These are phyloP conservation scores for Sonneratia alba DNA, from an alignment of 345 rosid genomes.

Conservation along the genomic window DNA sequence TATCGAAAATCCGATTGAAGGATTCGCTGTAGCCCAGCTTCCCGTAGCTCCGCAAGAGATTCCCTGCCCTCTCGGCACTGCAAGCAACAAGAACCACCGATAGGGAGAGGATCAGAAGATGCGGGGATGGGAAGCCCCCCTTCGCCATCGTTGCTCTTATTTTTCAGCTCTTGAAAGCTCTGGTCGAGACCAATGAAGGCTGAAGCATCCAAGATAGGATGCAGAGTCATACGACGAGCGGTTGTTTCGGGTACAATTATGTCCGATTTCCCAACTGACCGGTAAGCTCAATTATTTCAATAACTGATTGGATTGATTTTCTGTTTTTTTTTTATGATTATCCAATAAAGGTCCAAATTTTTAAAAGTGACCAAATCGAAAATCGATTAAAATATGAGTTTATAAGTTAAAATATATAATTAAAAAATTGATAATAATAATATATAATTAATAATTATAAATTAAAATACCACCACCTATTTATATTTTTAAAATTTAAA, in stretches of 20 bases:
- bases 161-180: not conserved
- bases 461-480: no score
- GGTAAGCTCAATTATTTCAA: not conserved
- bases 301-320: not conserved
- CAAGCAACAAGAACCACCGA: conserved; percentile 19
- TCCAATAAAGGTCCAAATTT: no score
- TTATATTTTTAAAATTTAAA: no score
- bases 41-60: conserved; percentile 30
- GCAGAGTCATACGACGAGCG: no score
- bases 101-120: conserved; percentile 16
- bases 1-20: conserved; percentile 44
- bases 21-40: conserved; percentile 27
- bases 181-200: not conserved
- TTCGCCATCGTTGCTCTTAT: conserved; percentile 11
- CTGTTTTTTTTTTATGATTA: not conserved
- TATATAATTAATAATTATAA: no score
- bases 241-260: not conserved
- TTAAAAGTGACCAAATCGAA: no score
- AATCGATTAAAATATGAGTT: no score
- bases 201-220: not conserved
- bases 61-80: conserved; percentile 33
- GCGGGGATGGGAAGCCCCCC: conserved; percentile 7
- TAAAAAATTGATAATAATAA: no score
- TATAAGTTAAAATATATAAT: no score
- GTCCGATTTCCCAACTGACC: not conserved